Percentiles rank a stretch among this genome's conserved stretches.
phyloP scores from a whole-genome alignment of 139 green algal genomes.

The Closterium sp. region DNA sequence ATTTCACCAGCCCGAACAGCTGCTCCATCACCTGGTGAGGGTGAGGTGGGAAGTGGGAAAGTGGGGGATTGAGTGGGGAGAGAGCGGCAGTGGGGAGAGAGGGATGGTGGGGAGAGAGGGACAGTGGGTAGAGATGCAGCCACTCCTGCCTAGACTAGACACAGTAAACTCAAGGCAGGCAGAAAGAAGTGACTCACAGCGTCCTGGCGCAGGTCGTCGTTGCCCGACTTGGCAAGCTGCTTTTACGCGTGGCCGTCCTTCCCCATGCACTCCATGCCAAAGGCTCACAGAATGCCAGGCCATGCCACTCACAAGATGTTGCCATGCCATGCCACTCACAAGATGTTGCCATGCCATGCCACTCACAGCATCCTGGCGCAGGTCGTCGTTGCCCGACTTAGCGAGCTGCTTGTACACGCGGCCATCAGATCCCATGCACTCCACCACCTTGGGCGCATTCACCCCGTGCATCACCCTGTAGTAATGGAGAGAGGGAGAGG shows the following conservation, averaged over 20 bases:
- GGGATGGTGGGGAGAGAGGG: too few species aligned
- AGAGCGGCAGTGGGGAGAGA: too few species aligned
- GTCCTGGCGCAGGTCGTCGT: background rate
- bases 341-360: background rate
- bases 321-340: background rate
- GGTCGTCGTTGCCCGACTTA: slow-evolving; percentile 79
- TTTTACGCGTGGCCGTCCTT: background rate
- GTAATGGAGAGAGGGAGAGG: too few species aligned
- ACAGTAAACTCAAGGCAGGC: too few species aligned
- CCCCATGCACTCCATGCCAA: background rate
- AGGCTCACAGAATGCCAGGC: background rate
- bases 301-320: background rate
- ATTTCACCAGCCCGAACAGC: slow-evolving; percentile 61
- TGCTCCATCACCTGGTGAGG: too few species aligned
- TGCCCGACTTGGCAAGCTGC: background rate
- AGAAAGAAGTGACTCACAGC: background rate
- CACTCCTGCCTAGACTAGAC: too few species aligned
- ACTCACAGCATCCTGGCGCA: slow-evolving; percentile 84
- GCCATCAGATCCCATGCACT: slow-evolving; percentile 60
- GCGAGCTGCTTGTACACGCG: slow-evolving; percentile 62
- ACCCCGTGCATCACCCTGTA: slow-evolving; percentile 55
- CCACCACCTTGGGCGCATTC: slow-evolving; percentile 79
- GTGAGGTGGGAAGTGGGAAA: too few species aligned
- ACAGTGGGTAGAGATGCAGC: background rate
- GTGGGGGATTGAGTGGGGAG: too few species aligned